These are phyloP conservation scores for Opeltia flavorubescens DNA, from an alignment of 495 filamentous ascomycete genomes.

Conservation along the genomic window DNA sequence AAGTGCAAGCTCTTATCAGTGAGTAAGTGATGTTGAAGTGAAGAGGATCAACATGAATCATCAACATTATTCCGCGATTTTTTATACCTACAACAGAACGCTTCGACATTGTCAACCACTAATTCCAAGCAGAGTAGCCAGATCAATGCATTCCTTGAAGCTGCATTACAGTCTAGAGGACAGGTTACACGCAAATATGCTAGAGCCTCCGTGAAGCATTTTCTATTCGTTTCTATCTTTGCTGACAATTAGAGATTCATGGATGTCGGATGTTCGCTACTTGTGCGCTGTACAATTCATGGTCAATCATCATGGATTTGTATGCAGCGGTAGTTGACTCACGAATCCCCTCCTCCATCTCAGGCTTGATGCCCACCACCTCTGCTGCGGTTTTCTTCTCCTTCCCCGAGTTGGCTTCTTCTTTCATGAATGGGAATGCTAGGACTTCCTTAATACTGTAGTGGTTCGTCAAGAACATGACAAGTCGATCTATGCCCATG, in stretches of 20 bases:
- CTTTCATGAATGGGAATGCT: conserved; percentile 81
- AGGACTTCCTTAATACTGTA: conserved; percentile 94
- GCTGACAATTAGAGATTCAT: neutral
- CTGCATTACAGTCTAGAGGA: neutral
- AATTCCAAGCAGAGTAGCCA: neutral
- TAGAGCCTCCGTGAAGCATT: neutral
- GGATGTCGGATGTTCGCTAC: conserved; percentile 8
- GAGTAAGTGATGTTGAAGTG: neutral
- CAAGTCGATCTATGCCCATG: conserved; percentile 90
- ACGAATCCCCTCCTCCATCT: conserved; percentile 56
- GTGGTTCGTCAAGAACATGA: conserved; percentile 95
- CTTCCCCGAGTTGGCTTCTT: conserved; percentile 37
- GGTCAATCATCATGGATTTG: conserved; percentile 11
- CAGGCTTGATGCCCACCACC: conserved; percentile 46
- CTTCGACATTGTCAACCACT: neutral
- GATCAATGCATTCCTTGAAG: too few species aligned
- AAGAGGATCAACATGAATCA: neutral
- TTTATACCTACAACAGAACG: too few species aligned
- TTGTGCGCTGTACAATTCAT: conserved; percentile 15
- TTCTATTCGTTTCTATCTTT: neutral
- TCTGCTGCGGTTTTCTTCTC: conserved; percentile 49
- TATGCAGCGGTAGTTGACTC: conserved; percentile 22
- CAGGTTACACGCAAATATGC: neutral
- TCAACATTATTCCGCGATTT: neutral
- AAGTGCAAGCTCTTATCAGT: neutral